Conservation (phyloP, 2,329 filamentous ascomycete species). For the Tolypocladium endophyticum region DNA sequence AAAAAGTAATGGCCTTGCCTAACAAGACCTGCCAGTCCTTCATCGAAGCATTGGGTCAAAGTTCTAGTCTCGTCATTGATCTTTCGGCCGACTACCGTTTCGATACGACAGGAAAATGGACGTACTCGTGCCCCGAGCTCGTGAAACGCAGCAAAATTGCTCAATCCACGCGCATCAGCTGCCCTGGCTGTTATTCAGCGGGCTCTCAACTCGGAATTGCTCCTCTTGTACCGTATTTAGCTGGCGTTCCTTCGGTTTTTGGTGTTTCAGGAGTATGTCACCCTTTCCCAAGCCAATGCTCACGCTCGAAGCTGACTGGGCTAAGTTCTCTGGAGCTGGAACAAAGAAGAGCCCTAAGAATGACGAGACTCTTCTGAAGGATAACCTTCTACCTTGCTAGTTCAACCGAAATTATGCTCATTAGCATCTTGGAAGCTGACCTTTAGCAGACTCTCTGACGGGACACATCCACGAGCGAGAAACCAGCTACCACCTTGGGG, state of each 20-base stretch:
- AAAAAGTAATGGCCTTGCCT: constrained; percentile 75
- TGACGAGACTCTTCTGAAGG: constrained; percentile 67
- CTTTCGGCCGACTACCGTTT: constrained; percentile 96
- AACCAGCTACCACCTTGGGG: constrained; percentile 68
- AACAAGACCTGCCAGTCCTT: constrained; percentile 93
- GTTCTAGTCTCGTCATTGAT: constrained; percentile 74
- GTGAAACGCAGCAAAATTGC: constrained; percentile 67
- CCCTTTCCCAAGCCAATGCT: no score
- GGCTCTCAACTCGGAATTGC: constrained; percentile 84
- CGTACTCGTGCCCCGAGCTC: constrained; percentile 83
- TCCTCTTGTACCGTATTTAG: constrained; percentile 65
- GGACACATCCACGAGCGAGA: constrained; percentile 94
- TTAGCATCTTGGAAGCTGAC: no score
- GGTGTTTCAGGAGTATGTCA: constrained; percentile 60
- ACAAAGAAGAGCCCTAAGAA: constrained; percentile 94
- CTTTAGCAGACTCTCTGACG: constrained; percentile 40
- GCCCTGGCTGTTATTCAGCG: constrained; percentile 93
- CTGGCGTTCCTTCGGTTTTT: constrained; percentile 72
- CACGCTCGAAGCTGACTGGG: no score
- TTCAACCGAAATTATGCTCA: no score
- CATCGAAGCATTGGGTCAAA: constrained; percentile 73
- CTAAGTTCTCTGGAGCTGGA: constrained; percentile 74
- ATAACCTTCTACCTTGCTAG: constrained; percentile 72
- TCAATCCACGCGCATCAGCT: constrained; percentile 71
- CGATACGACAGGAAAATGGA: constrained; percentile 52